Percentiles rank a stretch among this genome's conserved stretches.
Conservation (phyloP, 306 rosid species). For the Ceratonia siliqua region DNA sequence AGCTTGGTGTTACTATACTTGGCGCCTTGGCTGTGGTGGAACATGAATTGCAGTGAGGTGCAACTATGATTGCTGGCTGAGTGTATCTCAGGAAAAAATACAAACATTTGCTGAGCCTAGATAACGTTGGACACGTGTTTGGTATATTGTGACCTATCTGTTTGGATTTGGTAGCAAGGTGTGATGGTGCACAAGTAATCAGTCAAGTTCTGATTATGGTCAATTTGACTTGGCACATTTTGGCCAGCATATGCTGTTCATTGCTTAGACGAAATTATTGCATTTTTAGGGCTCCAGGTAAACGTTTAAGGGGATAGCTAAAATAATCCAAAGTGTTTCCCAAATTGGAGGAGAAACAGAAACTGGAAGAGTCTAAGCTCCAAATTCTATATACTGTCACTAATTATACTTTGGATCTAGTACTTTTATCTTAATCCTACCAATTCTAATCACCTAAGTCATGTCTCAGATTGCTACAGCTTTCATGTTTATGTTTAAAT, state of each 20-base stretch:
- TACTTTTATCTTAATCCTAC: not conserved
- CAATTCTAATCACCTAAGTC: too few relatives aligned
- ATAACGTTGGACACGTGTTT: conserved; percentile 29
- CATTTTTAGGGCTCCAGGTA: too few relatives aligned
- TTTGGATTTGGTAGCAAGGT: not conserved
- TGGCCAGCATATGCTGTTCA: not conserved
- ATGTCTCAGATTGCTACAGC: too few relatives aligned
- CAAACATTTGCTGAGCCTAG: not conserved
- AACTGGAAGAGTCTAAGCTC: not conserved
- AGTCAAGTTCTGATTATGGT: not conserved
- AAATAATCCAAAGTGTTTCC: too few relatives aligned
- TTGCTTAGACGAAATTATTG: too few relatives aligned
- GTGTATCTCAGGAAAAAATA: not conserved
- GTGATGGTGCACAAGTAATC: not conserved
- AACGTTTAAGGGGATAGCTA: too few relatives aligned
- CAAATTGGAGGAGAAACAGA: too few relatives aligned
- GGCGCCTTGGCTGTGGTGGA: not conserved
- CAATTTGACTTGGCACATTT: not conserved
- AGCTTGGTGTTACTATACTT: not conserved
- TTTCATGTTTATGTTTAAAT: too few relatives aligned
- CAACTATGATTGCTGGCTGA: not conserved
- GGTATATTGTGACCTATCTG: not conserved
- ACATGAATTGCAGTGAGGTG: not conserved
- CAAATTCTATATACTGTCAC: too few relatives aligned
- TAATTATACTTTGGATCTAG: not conserved